Base-by-base conservation (phyloP, 768 basidiomycete species). In the Boletus subcaerulescens region DNA sequence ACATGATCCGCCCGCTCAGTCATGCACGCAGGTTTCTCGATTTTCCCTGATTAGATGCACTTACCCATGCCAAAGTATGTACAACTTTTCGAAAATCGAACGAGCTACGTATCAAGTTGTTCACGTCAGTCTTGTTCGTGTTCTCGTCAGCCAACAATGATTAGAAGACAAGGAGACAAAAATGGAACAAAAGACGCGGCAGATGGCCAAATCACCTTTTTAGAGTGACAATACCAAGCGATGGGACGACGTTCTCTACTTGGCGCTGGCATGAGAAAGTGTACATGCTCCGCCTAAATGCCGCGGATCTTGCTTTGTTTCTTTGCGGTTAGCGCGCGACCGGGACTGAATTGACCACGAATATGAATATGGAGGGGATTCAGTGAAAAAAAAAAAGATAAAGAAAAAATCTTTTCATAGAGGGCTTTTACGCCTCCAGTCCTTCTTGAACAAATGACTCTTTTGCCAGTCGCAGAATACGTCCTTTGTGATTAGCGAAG, bases 231-330 rank as follows among this genome's bases (percentile, higher is more conserved):
- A 18, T 38, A 44, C 8, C 43, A 36, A 58, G 47, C 49, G 52
- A 40, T 62, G 57, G 36, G 47, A 63, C 52, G 11, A 14, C 50
- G 12, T 53, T 55, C 48, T 26, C 39, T 9, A 29, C 36, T 46
- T 44, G 29, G 41, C 55, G 53, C 53, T 38, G 8, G 29, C 55
- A 55, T 63, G 63, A 46, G 53, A 56, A 47, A 32, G 46, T 24
- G 2, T 24, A n/a, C 14, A 40, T 49, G 31, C 36, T 35, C 52
- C 45, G 33, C 20, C 33, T 40, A 38, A 32, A 51, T 24, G 17
- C 39, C 57, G 50, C 54, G 62, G 59, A 48, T 35, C 48, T 55
- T 45, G 40, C 10, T n/a, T 17, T n/a, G 20, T 45, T 45, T 52
- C 35, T 31, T 36, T 43, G 26, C 41, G 26, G 24, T 13, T 50